phyloP scores from a whole-genome alignment of 768 basidiomycete species.

The Suillus subaureus region DNA sequence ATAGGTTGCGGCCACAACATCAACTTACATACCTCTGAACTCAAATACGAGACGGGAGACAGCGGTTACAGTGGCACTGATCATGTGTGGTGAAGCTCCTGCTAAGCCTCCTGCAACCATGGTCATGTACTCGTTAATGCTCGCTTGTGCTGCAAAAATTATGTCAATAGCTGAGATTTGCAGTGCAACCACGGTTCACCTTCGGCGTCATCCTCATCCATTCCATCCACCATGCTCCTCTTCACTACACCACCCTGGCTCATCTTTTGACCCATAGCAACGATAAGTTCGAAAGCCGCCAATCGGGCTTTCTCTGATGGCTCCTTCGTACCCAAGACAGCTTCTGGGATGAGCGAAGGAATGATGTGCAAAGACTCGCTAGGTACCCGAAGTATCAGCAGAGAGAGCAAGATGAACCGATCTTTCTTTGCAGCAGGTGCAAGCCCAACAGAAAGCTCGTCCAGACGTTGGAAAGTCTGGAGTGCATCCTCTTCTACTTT shows the following conservation, averaged over 20 bases:
- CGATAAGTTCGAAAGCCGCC: slow-evolving; percentile 87
- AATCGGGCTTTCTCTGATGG: slow-evolving; percentile 90
- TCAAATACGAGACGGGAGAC: slow-evolving; percentile 94
- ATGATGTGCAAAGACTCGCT: slow-evolving; percentile 78
- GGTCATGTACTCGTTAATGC: slow-evolving; percentile 89
- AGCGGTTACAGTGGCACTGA: slow-evolving; percentile 94
- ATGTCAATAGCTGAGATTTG: slow-evolving; percentile 13
- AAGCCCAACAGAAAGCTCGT: slow-evolving; percentile 64
- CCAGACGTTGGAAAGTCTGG: slow-evolving; percentile 62
- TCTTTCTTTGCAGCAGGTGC: slow-evolving; percentile 92
- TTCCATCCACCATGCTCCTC: slow-evolving; percentile 74
- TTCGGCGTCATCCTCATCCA: slow-evolving; percentile 70
- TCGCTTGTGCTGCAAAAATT: slow-evolving; percentile 58
- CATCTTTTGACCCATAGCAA: slow-evolving; percentile 95
- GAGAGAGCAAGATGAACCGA: slow-evolving; percentile 74
- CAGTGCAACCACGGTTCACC: slow-evolving; percentile 27
- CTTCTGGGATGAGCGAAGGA: slow-evolving; percentile 89
- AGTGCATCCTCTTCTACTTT: slow-evolving; percentile 61
- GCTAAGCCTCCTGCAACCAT: slow-evolving; percentile 97
- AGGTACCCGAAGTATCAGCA: slow-evolving; percentile 69
- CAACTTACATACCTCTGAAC: slow-evolving; percentile 70
- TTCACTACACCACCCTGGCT: slow-evolving; percentile 80
- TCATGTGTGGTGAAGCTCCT: slow-evolving; percentile 95
- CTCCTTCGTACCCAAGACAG: slow-evolving; percentile 94
- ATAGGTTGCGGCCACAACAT: background rate